These are phyloP conservation scores for Psilocybe subaeruginosa DNA, from an alignment of 768 basidiomycete species.

Conservation along the genomic window DNA sequence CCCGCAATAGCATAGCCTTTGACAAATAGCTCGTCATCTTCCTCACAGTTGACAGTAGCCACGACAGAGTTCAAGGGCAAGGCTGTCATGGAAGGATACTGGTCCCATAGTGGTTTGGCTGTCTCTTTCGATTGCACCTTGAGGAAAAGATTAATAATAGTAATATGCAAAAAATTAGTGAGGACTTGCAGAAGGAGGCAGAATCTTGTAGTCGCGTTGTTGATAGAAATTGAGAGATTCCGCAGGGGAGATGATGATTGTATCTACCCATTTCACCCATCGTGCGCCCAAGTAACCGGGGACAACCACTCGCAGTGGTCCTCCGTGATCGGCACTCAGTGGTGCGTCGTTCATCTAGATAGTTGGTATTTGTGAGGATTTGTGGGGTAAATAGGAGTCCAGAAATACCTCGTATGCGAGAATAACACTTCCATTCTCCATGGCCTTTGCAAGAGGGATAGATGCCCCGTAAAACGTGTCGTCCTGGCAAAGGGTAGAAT, in stretches of 20 bases:
- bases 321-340: conserved; percentile 63
- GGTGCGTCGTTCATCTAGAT: conserved; percentile 68
- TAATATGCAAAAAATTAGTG: conserved; percentile 2
- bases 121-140: conserved; percentile 50
- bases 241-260: conserved; percentile 49
- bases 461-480: conserved; percentile 68
- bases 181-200: conserved; percentile 49
- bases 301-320: conserved; percentile 66
- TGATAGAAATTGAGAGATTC: conserved; percentile 77
- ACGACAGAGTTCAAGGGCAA: conserved; percentile 68
- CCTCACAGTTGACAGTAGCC: conserved; percentile 38
- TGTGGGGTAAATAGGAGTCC: not conserved
- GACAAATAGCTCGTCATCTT: conserved; percentile 38
- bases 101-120: conserved; percentile 50
- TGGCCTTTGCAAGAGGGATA: conserved; percentile 54
- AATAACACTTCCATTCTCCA: conserved; percentile 54
- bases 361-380: not conserved
- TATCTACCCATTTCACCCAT: conserved; percentile 80
- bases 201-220: conserved; percentile 70
- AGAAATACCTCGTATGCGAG: conserved; percentile 60
- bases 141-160: not conserved
- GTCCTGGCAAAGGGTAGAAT: conserved; percentile 63
- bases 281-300: conserved; percentile 72
- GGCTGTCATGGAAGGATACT: conserved; percentile 59
- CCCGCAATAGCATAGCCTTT: conserved; percentile 65